These are phyloP conservation scores for Kalanchoe fedtschenkoi DNA, from an alignment of 164 flowering plant species.

Conservation along the genomic window DNA sequence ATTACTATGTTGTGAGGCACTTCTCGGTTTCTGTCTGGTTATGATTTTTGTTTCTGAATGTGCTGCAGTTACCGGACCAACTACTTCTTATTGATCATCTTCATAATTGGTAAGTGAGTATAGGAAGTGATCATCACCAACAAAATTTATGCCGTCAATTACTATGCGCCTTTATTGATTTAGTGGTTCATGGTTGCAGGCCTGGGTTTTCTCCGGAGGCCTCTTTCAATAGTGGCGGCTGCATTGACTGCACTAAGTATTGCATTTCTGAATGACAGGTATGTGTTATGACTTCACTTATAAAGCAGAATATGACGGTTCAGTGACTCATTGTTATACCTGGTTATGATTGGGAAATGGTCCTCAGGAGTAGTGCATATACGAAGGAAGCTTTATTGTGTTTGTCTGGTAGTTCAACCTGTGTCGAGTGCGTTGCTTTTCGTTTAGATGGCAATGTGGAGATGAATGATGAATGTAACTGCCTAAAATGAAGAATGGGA, in stretches of 20 bases:
- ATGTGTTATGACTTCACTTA: neutral
- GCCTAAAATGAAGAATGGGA: too few relatives aligned
- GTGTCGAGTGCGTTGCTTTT: neutral
- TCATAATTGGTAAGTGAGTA: neutral
- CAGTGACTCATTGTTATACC: too few relatives aligned
- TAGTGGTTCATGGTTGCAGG: constrained; percentile 24
- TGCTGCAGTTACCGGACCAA: neutral
- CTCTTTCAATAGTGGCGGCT: constrained; percentile 81
- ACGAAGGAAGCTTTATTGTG: too few relatives aligned
- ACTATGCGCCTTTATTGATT: neutral
- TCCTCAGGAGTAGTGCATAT: too few relatives aligned
- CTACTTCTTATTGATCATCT: constrained; percentile 1
- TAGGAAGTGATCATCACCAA: neutral
- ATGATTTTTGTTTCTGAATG: neutral
- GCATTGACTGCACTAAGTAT: constrained; percentile 61
- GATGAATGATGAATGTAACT: too few relatives aligned
- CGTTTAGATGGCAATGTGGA: neutral
- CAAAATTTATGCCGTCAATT: neutral
- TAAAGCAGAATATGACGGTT: neutral
- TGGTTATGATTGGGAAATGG: too few relatives aligned
- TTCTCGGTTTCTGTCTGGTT: neutral
- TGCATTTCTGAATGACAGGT: constrained; percentile 92
- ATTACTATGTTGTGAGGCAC: neutral
- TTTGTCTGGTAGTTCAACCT: neutral
- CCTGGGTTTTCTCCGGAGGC: constrained; percentile 77